Percentiles rank a stretch among this genome's conserved stretches.
Evolutionary conservation across 495 filamentous ascomycete genomes (phyloP).

Genomic region (Trichocladium antarcticum): DNA sequence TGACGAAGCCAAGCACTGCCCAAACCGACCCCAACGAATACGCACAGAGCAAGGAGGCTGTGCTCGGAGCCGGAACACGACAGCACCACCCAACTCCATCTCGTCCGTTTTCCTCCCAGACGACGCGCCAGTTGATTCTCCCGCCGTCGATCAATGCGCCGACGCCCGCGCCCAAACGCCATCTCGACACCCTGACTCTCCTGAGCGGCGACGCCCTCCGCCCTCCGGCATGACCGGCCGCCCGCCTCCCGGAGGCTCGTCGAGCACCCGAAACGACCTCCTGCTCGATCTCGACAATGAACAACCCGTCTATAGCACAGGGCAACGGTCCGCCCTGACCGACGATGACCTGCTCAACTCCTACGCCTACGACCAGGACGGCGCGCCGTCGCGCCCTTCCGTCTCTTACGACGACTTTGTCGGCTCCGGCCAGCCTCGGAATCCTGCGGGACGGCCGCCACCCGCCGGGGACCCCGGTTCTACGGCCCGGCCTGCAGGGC

Average conservation of each 20-base stretch:
- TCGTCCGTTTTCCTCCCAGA: background rate
- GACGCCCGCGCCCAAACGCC: background rate
- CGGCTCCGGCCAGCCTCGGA: conserved; percentile 42
- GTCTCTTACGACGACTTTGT: conserved; percentile 93
- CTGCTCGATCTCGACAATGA: conserved; percentile 63
- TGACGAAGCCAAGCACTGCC: background rate
- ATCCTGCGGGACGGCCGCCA: conserved; percentile 35
- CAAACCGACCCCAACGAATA: background rate
- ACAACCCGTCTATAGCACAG: conserved; percentile 58
- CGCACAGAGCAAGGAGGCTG: background rate
- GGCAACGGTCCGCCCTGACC: conserved; percentile 58
- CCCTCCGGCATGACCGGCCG: conserved; percentile 57
- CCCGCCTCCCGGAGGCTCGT: conserved; percentile 48
- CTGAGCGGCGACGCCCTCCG: conserved; percentile 18
- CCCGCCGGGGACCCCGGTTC: conserved; percentile 21
- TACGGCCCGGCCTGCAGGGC: conserved; percentile 41
- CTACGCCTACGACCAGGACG: conserved; percentile 56
- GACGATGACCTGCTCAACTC: conserved; percentile 65
- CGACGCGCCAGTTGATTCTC: background rate
- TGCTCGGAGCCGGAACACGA: background rate
- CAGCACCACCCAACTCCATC: background rate
- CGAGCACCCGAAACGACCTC: conserved; percentile 54
- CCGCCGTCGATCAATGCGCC: background rate
- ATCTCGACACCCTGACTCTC: background rate
- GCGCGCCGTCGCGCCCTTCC: conserved; percentile 60